Evolutionary conservation across 108 stramenopile genomes (phyloP), one percentile per base, ranked within the genome.

Genomic region (Cyclotella baltica): DNA sequence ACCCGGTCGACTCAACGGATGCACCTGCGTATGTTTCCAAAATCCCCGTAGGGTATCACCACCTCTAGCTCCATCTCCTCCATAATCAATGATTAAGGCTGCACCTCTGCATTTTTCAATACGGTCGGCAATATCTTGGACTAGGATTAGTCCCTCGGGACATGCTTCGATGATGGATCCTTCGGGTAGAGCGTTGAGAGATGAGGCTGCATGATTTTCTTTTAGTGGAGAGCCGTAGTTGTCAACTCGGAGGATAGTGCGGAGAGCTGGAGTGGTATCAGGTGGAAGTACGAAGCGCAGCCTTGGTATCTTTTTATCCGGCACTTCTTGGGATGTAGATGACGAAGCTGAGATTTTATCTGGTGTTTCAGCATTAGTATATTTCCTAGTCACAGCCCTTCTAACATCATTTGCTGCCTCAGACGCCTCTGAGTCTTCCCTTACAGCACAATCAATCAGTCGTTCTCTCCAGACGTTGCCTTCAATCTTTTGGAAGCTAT

Each of bases 51-150:
- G 36, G 3, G 95, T 91, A 66, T 97, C 97, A 19, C 81, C 67
- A 19, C 79, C 90, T 1, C 71, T 72, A 2, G 93, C 88, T 28
- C 90, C 90, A 35, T 96, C 92, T 73, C 94, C 90, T 20, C 99
- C 99, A 82, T 99, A 99, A 80, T 99, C 99, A 51, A 99, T 80
- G n/a, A 99, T 84, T 22, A 99, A 78, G 27, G 97, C 98, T 4
- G 93, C 98, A 9, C 96, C 97, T 8, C 96, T 66, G 50, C 81
- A 70, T 38, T 80, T 75, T 46, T 88, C 78, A 46, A 99, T 58
- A 8, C 91, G 72, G 65, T 80, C 77, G 11, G 96, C 91, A 48
- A 99, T 84, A 53, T 97, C 98, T 81, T 98, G 91, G 9, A 86
- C 89, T 22, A 98, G 53, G 19, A 92, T 67, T 0, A 96, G 75